Evolutionary conservation across 225 moss, liverwort and hornwort species (phyloP), one percentile per base, ranked within the genome.

Genomic region (Climacium dendroides): DNA sequence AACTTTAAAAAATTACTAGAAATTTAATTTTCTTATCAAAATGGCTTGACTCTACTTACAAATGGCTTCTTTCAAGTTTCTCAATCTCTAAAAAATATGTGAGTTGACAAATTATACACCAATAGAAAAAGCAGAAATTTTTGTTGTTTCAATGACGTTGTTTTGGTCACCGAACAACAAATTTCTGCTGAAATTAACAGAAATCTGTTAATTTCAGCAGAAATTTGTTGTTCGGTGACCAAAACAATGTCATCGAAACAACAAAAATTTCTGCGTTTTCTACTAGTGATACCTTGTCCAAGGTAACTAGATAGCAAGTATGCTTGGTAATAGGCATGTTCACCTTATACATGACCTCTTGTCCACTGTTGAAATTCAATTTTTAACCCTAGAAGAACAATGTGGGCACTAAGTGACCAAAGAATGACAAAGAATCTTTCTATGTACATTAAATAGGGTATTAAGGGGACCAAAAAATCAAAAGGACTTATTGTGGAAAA

Each of bases 391-490:
- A 19, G 3, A 35, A 64, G 3, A 1, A 64, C 3, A 0, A 1
- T 1, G 0, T 0, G 1, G 0, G 10, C 11, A 19, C 1, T 34
- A 10, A 34, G 1, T 64, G 17, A 18, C 10, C 5, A 3, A 64
- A 34, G 10, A 3, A 64, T 64, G 10, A 34, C 5, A 64, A 5
- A 65, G 0, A 65, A 20, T n/a, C 20, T 3, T 65, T 11, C 11
- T n/a, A 19, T 11, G 1, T 11, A 35, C n/a, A n/a, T n/a, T n/a
- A n/a, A n/a, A n/a, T n/a, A n/a, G n/a, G n/a, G n/a, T n/a, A n/a
- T n/a, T n/a, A n/a, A n/a, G n/a, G n/a, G n/a, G n/a, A n/a, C n/a
- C n/a, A n/a, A n/a, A n/a, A n/a, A n/a, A n/a, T n/a, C n/a, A n/a
- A n/a, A n/a, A n/a, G n/a, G n/a, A n/a, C n/a, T n/a, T n/a, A n/a